Percentiles rank a stretch among this genome's conserved stretches.
Conservation (phyloP, 345 rosid species). For the Turnera subulata region DNA sequence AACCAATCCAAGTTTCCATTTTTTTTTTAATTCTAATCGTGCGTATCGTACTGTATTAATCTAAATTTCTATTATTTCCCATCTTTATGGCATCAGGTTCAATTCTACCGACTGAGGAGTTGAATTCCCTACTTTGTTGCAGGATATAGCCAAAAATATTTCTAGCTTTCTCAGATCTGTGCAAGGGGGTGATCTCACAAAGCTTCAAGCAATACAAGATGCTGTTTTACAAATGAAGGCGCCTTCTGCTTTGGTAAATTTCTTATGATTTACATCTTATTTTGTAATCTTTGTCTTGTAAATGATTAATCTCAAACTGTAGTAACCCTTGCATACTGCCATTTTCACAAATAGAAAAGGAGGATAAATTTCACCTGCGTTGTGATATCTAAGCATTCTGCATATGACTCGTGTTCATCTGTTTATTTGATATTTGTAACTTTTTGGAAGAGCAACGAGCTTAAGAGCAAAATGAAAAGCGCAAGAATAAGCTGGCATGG, state of each 20-base stretch:
- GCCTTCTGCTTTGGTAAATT: slow-evolving; percentile 28
- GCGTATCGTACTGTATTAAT: too few relatives aligned
- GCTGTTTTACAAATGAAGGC: slow-evolving; percentile 40
- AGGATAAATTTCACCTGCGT: neutral
- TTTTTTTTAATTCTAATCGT: too few relatives aligned
- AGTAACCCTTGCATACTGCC: neutral
- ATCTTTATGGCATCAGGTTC: neutral
- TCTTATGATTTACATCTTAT: neutral
- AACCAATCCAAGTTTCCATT: too few relatives aligned
- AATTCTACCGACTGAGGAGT: neutral
- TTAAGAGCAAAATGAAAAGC: slow-evolving; percentile 36
- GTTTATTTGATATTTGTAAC: slow-evolving; percentile 2
- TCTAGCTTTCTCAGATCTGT: slow-evolving; percentile 27
- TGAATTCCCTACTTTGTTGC: slow-evolving; percentile 15
- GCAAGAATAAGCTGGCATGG: slow-evolving; percentile 38
- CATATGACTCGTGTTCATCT: too few relatives aligned
- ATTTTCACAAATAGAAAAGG: neutral
- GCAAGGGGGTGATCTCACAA: slow-evolving; percentile 42
- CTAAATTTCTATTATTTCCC: too few relatives aligned
- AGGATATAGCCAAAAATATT: slow-evolving; percentile 44
- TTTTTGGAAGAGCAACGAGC: slow-evolving; percentile 25
- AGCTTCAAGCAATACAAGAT: slow-evolving; percentile 47
- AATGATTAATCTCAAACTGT: neutral
- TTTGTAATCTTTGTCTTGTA: neutral
- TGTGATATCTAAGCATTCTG: too few relatives aligned